A percentile compares a stretch with the other conserved stretches of the same genome.
phyloP scores from a whole-genome alignment of 2,329 filamentous ascomycete species.

The Trichoderma simmonsii region DNA sequence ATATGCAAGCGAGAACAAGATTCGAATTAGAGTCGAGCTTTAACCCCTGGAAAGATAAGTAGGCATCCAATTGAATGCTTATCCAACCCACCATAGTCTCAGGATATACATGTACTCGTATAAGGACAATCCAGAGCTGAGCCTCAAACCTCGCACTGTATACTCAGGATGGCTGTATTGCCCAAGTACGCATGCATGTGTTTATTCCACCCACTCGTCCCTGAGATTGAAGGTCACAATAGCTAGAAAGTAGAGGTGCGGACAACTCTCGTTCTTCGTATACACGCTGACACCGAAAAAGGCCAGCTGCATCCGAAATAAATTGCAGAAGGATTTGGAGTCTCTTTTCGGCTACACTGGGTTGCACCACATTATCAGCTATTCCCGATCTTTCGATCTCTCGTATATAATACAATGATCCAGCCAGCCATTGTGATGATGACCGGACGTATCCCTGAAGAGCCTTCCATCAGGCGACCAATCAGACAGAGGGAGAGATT shows the following conservation, averaged over 20 bases:
- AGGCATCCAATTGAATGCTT: neutral
- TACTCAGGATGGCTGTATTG: neutral
- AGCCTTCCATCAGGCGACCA: neutral
- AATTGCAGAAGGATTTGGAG: neutral
- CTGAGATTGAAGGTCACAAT: neutral
- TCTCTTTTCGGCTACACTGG: neutral
- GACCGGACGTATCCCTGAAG: neutral
- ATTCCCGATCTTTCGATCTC: neutral
- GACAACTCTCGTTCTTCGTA: neutral
- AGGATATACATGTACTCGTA: neutral
- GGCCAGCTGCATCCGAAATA: neutral
- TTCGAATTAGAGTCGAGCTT: neutral
- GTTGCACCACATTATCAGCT: neutral
- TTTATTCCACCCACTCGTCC: neutral
- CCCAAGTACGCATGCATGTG: neutral
- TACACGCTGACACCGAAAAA: neutral
- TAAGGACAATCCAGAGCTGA: neutral
- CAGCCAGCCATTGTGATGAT: neutral
- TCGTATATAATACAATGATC: neutral
- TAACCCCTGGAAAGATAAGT: neutral
- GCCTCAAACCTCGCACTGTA: neutral
- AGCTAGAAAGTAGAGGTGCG: fast-evolving
- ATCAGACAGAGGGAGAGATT: neutral
- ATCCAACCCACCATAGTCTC: neutral
- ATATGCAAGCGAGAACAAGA: neutral